A percentile compares a stretch with the other conserved stretches of the same genome.
Conservation (phyloP, 2,329 filamentous ascomycete species). For the Amesomyces nigricolor region DNA sequence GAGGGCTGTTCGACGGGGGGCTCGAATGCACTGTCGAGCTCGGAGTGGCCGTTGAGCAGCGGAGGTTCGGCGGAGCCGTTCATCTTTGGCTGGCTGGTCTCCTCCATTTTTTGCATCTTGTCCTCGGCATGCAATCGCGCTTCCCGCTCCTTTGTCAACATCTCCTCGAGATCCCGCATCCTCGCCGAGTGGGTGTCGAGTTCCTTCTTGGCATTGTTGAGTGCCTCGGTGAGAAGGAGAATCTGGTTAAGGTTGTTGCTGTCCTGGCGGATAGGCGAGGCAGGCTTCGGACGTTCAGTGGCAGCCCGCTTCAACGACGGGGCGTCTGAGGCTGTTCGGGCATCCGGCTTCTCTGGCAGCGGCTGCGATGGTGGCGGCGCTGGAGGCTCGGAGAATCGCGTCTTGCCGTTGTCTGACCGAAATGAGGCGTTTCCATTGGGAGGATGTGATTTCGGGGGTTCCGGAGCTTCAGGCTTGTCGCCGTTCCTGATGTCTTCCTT, state of each 20-base stretch:
- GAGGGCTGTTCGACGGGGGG: slow-evolving; percentile 35
- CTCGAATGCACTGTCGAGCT: slow-evolving; percentile 44
- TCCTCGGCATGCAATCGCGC: slow-evolving; percentile 83
- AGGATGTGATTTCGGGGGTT: slow-evolving; percentile 44
- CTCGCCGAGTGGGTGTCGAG: slow-evolving; percentile 75
- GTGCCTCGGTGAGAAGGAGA: slow-evolving; percentile 73
- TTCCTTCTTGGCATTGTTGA: slow-evolving; percentile 79
- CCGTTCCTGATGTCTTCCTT: slow-evolving; percentile 60
- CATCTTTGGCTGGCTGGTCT: slow-evolving; percentile 40
- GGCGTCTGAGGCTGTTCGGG: slow-evolving; percentile 40
- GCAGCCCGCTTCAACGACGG: slow-evolving; percentile 68
- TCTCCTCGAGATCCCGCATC: slow-evolving; percentile 73
- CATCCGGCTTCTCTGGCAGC: slow-evolving; percentile 86
- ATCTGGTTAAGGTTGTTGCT: slow-evolving; percentile 62
- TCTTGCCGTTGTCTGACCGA: slow-evolving; percentile 65
- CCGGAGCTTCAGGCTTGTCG: slow-evolving; percentile 45
- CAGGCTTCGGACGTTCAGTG: slow-evolving; percentile 65
- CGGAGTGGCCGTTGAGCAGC: slow-evolving; percentile 31
- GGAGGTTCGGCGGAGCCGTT: slow-evolving; percentile 37
- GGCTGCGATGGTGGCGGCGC: slow-evolving; percentile 91
- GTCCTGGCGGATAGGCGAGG: slow-evolving; percentile 55
- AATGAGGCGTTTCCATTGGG: slow-evolving; percentile 50
- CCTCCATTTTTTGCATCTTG: slow-evolving; percentile 63
- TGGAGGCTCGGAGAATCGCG: slow-evolving; percentile 86
- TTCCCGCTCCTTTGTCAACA: slow-evolving; percentile 71